phyloP scores from a whole-genome alignment of 164 flowering plant genomes.

The Echeveria elegans region DNA sequence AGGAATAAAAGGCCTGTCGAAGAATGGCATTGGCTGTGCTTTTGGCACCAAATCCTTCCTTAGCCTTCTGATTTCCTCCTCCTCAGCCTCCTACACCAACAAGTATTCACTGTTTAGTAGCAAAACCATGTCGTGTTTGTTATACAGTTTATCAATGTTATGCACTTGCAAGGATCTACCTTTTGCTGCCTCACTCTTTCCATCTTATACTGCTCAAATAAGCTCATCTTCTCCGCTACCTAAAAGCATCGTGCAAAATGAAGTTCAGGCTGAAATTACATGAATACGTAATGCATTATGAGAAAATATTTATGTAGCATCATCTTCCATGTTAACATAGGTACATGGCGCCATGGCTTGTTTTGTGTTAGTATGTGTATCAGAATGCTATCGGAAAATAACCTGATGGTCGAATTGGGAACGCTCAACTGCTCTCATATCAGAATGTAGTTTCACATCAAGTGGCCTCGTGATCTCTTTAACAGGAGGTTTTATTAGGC shows the following conservation, averaged over 20 bases:
- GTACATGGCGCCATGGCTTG: too few relatives aligned
- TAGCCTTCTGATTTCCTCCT: constrained; percentile 74
- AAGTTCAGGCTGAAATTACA: too few relatives aligned
- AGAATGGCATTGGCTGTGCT: constrained; percentile 99
- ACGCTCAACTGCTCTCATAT: constrained; percentile 77
- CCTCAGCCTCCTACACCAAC: constrained; percentile 59
- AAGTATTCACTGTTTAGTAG: background rate
- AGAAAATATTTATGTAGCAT: too few relatives aligned
- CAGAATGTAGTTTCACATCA: constrained; percentile 70
- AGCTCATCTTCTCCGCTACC: constrained; percentile 66
- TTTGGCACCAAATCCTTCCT: constrained; percentile 82
- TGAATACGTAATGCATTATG: too few relatives aligned
- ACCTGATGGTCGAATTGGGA: constrained; percentile 89
- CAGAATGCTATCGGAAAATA: too few relatives aligned
- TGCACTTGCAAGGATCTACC: constrained; percentile 33
- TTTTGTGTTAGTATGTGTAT: too few relatives aligned
- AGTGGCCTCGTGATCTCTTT: constrained; percentile 68
- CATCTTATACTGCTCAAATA: constrained; percentile 62
- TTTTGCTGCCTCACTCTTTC: constrained; percentile 76
- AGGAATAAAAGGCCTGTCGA: constrained; percentile 89
- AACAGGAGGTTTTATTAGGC: constrained; percentile 69
- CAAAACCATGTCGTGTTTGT: too few relatives aligned
- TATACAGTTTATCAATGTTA: too few relatives aligned
- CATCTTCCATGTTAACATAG: too few relatives aligned
- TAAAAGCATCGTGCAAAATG: too few relatives aligned